Base-by-base conservation (phyloP, 192 early-diverging fungal genomes). In the Umbelopsis sp. region DNA sequence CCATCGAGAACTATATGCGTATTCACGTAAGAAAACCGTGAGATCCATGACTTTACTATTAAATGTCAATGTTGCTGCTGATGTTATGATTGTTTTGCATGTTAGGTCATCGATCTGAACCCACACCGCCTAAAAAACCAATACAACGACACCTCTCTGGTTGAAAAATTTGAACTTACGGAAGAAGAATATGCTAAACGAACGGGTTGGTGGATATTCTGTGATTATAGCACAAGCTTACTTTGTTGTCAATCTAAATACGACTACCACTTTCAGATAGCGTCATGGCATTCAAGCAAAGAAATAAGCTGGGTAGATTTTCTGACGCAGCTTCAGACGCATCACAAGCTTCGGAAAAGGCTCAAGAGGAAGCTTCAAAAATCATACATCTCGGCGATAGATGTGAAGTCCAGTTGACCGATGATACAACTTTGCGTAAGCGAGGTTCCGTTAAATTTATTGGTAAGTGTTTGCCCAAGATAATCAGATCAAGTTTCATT, bases 91-190 rank as follows among this genome's bases (percentile, higher is more conserved):
- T 26, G n/a, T 20, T 26, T 68, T 70, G n/a, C 47, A 34, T 62
- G 41, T 4, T 73, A 94, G 86, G 90, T 95, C 32, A 73, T 79
- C 17, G 90, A 95, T 74, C 73, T 83, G 4, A 92, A 94, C 72
- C 92, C 92, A 31, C 82, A 81, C 49, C 77, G 84, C 16, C 69
- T 81, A 50, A 84, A 81, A 59, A 87, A 91, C 44, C 91, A 95
- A 74, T 98, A 83, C 80, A 94, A 86, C 44, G 97, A 99, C 81
- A 80, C 93, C 4, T 94, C 93, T 8, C 85, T 91, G 52, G 97
- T 99, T 22, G 86, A 98, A 71, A 99, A 99, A 79, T 96, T 91
- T 77, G 96, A 95, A 74, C 87, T 99, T 49, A 77, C 87, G 0
- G 94, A 97, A 24, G 92, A 93, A 9, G 93, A 96, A 70, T 99